Evolutionary conservation across 164 flowering plant genomes (phyloP), one percentile per base, ranked within the genome.

Genomic region (Malania oleifera): DNA sequence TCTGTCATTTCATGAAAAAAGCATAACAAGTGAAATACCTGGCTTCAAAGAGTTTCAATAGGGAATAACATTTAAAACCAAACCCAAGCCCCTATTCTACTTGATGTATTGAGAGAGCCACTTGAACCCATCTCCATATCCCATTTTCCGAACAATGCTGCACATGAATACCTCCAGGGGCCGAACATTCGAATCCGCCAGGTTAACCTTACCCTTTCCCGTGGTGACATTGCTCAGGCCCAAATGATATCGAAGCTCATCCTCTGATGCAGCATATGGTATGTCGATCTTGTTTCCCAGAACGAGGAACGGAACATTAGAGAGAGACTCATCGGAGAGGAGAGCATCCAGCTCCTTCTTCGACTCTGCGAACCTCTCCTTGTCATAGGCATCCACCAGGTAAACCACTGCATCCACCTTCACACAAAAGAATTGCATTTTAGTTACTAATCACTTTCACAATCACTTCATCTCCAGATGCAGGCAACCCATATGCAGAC

Each of bases 81-180:
- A n/a, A n/a, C n/a, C n/a, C n/a, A n/a, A n/a, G n/a, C n/a, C n/a
- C n/a, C n/a, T n/a, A n/a, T n/a, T n/a, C n/a, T n/a, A n/a, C n/a
- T n/a, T n/a, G 55, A 28, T 74, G 66, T 77, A 77, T 57, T 74
- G 78, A 45, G 78, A 77, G 9, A 77, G 25, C 81, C 81, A 77
- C 67, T 69, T 77, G 70, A 77, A 77, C 22, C 80, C 78, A 17
- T 77, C 80, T 18, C 80, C 80, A 57, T 77, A 77, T 1, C 80
- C 77, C 80, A 77, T 77, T 52, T 74, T 77, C 39, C 75, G 73
- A 48, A 77, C 81, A 45, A 74, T 74, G 76, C 78, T 77, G 38
- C 81, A 77, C 81, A 77, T 74, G 76, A 77, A 77, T 6, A 77
- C 75, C 66, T 77, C 81, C 2, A 77, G 62, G 19, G 81, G 81